Evolutionary conservation across 306 rosid species (phyloP).

Genomic region (Malus orientalis): DNA sequence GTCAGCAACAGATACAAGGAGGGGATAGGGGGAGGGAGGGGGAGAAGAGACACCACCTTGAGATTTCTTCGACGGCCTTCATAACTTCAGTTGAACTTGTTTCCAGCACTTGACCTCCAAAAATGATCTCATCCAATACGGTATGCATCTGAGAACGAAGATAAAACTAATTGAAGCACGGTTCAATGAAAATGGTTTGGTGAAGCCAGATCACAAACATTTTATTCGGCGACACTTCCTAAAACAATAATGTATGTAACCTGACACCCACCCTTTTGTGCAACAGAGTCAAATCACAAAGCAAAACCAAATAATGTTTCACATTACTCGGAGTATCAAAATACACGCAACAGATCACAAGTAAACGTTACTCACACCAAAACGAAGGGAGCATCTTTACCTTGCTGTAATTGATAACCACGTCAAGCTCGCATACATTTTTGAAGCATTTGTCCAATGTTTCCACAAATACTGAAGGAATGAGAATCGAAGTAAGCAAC

Average conservation of each 20-base stretch:
- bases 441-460: conserved; percentile 93
- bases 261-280: neutral
- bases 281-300: neutral
- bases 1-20: neutral
- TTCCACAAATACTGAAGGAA: conserved; percentile 85
- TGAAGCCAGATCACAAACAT: neutral
- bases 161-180: conserved; percentile 1
- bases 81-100: conserved; percentile 79
- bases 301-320: neutral
- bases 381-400: conserved; percentile 24
- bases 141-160: conserved; percentile 55
- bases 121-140: conserved; percentile 74
- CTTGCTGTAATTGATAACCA: conserved; percentile 93
- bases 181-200: neutral
- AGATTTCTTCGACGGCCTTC: conserved; percentile 80
- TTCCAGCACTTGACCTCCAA: conserved; percentile 92
- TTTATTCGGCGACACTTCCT: neutral
- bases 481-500: conserved; percentile 22
- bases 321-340: neutral
- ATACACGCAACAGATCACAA: neutral
- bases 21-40: conserved; percentile 10
- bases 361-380: neutral
- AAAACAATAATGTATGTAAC: neutral
- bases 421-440: conserved; percentile 91
- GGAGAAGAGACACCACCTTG: conserved; percentile 45